Evolutionary conservation across 2,329 filamentous ascomycete genomes (phyloP).

Genomic region (Neoscytalidium dimidiatum): DNA sequence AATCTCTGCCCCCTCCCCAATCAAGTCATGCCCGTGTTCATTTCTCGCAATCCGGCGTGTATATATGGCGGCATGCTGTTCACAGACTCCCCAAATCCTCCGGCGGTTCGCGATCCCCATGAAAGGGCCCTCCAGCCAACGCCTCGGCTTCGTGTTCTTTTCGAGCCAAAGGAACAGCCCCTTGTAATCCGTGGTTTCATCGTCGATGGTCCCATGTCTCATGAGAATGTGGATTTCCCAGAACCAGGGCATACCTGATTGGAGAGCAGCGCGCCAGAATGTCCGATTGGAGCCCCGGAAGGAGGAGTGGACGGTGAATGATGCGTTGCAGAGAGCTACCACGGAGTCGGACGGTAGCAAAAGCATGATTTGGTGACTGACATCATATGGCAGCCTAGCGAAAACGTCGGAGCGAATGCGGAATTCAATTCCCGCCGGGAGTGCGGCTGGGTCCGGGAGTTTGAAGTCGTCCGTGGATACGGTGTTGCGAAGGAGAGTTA

Average conservation of each 20-base stretch:
- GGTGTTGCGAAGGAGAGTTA: slow-evolving; percentile 18
- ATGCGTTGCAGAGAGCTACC: background rate
- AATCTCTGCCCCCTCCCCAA: background rate
- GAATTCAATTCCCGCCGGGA: slow-evolving; percentile 18
- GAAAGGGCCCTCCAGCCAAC: slow-evolving; percentile 27
- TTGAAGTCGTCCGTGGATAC: slow-evolving; percentile 20
- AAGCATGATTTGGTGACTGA: background rate
- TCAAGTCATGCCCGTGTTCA: background rate
- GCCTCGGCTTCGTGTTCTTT: slow-evolving; percentile 22
- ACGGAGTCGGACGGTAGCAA: background rate
- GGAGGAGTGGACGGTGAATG: background rate
- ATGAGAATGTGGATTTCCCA: slow-evolving; percentile 19
- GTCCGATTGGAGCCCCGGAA: background rate
- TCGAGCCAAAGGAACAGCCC: slow-evolving; percentile 29
- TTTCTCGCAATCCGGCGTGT: background rate
- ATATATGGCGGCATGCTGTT: slow-evolving; percentile 2
- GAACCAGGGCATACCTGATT: slow-evolving; percentile 9
- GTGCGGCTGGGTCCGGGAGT: background rate
- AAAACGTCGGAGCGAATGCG: slow-evolving; percentile 1
- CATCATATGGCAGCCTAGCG: background rate
- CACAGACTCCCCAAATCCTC: slow-evolving; percentile 31
- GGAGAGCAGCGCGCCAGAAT: background rate
- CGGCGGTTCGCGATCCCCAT: slow-evolving; percentile 36
- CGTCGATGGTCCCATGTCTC: slow-evolving; percentile 23
- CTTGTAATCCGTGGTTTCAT: slow-evolving; percentile 23